phyloP scores from a whole-genome alignment of 1,284 basidiomycete genomes.

The Sporisorium iseilematis-ciliati region DNA sequence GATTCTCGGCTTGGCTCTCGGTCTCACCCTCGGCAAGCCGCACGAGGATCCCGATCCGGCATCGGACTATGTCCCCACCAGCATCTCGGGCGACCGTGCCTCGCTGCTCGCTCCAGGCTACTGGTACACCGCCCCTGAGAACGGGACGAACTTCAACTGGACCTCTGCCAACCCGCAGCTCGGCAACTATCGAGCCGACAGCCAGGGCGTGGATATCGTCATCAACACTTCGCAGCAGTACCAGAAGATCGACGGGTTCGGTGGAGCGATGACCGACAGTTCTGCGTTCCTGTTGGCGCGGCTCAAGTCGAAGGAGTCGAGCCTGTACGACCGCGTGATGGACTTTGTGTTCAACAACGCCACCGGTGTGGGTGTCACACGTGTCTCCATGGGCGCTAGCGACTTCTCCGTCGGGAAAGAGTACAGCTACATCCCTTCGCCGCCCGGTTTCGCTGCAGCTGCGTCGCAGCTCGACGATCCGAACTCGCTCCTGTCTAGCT shows the following conservation, averaged over 20 bases:
- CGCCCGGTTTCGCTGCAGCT: slow-evolving; percentile 23
- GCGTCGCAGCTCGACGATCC: slow-evolving; percentile 21
- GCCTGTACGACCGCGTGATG: slow-evolving; percentile 46
- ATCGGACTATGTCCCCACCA: slow-evolving; percentile 33
- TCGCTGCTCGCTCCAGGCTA: slow-evolving; percentile 31
- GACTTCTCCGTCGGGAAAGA: slow-evolving; percentile 48
- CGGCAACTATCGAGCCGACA: slow-evolving; percentile 30
- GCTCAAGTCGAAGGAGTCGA: slow-evolving; percentile 35
- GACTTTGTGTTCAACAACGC: slow-evolving; percentile 54
- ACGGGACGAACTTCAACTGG: slow-evolving; percentile 49
- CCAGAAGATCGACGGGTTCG: slow-evolving; percentile 54
- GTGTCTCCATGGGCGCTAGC: slow-evolving; percentile 50
- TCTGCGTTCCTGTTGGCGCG: slow-evolving; percentile 42
- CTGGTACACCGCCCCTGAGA: slow-evolving; percentile 33
- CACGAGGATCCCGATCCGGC: slow-evolving; percentile 24
- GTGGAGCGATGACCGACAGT: slow-evolving; percentile 55
- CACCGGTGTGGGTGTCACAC: slow-evolving; percentile 46
- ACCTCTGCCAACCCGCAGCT: slow-evolving; percentile 23
- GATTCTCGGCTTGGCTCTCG: slow-evolving; percentile 39
- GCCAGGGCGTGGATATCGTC: slow-evolving; percentile 48
- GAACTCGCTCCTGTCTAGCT: slow-evolving; percentile 26
- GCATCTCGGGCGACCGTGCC: slow-evolving; percentile 23
- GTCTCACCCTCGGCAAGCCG: slow-evolving; percentile 23
- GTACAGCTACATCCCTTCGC: slow-evolving; percentile 33
- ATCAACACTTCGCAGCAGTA: slow-evolving; percentile 38